These are phyloP conservation scores for Plantago lanceolata DNA, from an alignment of 305 asterid species.

Conservation along the genomic window DNA sequence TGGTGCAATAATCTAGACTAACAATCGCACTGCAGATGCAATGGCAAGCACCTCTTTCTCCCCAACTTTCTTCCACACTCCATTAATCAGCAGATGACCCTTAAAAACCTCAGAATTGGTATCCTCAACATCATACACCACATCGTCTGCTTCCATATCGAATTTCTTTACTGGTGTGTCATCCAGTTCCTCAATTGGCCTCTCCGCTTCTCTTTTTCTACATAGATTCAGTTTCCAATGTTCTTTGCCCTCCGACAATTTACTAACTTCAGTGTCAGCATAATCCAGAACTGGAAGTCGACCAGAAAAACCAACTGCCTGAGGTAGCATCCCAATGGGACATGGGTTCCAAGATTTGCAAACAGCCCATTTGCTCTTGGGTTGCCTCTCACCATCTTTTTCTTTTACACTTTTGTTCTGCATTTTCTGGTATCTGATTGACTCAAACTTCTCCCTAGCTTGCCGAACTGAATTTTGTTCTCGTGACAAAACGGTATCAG, in stretches of 20 bases:
- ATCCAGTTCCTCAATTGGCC: conserved; percentile 31
- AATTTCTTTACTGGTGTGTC: conserved; percentile 27
- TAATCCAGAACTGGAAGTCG: conserved; percentile 48
- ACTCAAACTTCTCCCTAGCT: conserved; percentile 52
- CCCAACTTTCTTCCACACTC: conserved; percentile 55
- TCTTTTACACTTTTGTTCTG: conserved; percentile 27
- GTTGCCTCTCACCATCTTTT: conserved; percentile 14
- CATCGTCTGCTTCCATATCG: conserved; percentile 26
- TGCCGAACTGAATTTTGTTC: conserved; percentile 45
- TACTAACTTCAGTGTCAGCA: conserved; percentile 24
- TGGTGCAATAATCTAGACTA: conserved; percentile 24
- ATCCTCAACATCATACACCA: conserved; percentile 16
- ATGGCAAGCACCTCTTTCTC: conserved; percentile 48
- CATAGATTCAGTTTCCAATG: conserved; percentile 21
- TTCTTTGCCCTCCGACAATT: conserved; percentile 23
- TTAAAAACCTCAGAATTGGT: conserved; percentile 26
- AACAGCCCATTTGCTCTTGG: conserved; percentile 45
- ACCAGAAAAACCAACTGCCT: conserved; percentile 54
- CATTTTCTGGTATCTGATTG: conserved; percentile 27
- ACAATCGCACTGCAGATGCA: conserved; percentile 51
- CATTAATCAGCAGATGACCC: conserved; percentile 63
- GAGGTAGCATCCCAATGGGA: conserved; percentile 83
- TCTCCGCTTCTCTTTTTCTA: conserved; percentile 54
- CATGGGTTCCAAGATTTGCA: conserved; percentile 70
- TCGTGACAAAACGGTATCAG: conserved; percentile 32